Conservation (phyloP, 257 asterid genomes). For the Galeopsis tetrahit region DNA sequence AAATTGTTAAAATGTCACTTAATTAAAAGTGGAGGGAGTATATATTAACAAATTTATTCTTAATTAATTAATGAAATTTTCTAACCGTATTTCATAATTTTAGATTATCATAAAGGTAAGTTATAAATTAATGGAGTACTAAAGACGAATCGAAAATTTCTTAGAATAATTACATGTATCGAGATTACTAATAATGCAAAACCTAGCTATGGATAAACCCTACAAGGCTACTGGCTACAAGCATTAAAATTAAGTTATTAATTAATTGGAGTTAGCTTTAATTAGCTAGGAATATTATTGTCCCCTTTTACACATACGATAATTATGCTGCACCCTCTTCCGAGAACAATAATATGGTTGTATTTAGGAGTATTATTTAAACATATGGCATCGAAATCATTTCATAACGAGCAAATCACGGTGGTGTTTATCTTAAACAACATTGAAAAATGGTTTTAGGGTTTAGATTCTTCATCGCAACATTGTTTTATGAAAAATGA, state of each 20-base stretch:
- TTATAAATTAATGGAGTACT: background rate
- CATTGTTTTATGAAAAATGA: too few species aligned
- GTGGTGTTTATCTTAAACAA: background rate
- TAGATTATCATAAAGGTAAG: too few species aligned
- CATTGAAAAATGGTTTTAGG: too few species aligned
- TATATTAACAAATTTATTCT: too few species aligned
- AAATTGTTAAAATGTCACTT: too few species aligned
- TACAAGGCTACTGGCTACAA: slow-evolving; percentile 2
- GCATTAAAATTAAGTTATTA: background rate
- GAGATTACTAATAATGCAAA: slow-evolving; percentile 17
- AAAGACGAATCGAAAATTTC: background rate
- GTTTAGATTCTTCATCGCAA: too few species aligned
- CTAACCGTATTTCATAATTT: too few species aligned
- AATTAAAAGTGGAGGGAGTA: too few species aligned
- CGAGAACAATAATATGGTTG: slow-evolving; percentile 26
- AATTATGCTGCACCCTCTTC: slow-evolving; percentile 34
- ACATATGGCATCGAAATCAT: background rate
- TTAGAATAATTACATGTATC: background rate
- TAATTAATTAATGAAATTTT: too few species aligned
- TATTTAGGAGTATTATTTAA: background rate
- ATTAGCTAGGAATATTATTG: slow-evolving; percentile 13
- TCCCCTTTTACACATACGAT: slow-evolving; percentile 29
- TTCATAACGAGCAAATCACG: slow-evolving; percentile 30
- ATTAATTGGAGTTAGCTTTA: slow-evolving; percentile 24
- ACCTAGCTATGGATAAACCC: slow-evolving; percentile 31